phyloP scores from a whole-genome alignment of 805 yeast genomes.

The Yamadazyma sp. region DNA sequence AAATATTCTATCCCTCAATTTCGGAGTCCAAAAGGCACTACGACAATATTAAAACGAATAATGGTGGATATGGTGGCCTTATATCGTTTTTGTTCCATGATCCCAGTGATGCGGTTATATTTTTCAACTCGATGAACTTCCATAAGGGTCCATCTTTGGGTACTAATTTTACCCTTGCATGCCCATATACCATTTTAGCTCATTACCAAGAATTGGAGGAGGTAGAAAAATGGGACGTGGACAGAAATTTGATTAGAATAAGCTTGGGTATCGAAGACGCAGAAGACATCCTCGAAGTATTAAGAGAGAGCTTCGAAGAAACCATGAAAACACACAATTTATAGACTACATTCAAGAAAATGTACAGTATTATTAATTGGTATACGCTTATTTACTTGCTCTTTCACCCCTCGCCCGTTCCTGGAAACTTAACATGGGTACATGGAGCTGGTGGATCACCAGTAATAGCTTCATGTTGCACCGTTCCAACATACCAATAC shows the following conservation, averaged over 20 bases:
- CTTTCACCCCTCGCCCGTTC: not conserved
- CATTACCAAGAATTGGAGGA: slow-evolving; percentile 81
- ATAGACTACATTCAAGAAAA: slow-evolving; percentile 17
- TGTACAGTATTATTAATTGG: slow-evolving; percentile 2
- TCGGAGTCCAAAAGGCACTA: slow-evolving; percentile 59
- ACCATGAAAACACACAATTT: slow-evolving; percentile 24
- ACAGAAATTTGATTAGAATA: slow-evolving; percentile 70
- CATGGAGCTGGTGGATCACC: slow-evolving; percentile 58
- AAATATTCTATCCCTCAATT: slow-evolving; percentile 70
- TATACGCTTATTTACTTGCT: not conserved
- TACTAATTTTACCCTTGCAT: slow-evolving; percentile 83
- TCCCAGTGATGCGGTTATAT: slow-evolving; percentile 63
- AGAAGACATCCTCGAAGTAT: slow-evolving; percentile 49
- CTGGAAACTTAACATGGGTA: slow-evolving; percentile 27
- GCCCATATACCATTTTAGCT: slow-evolving; percentile 87
- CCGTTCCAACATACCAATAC: slow-evolving; percentile 66
- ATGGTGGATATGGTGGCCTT: slow-evolving; percentile 89
- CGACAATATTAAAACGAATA: slow-evolving; percentile 62
- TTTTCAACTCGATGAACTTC: slow-evolving; percentile 66
- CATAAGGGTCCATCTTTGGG: slow-evolving; percentile 93
- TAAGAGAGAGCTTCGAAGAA: slow-evolving; percentile 52
- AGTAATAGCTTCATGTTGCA: slow-evolving; percentile 41
- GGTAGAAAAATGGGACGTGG: slow-evolving; percentile 80
- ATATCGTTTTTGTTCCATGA: slow-evolving; percentile 70
- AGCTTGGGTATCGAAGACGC: slow-evolving; percentile 84